Conservation (phyloP, 2,329 filamentous ascomycete genomes). For the Daldinia sp. region DNA sequence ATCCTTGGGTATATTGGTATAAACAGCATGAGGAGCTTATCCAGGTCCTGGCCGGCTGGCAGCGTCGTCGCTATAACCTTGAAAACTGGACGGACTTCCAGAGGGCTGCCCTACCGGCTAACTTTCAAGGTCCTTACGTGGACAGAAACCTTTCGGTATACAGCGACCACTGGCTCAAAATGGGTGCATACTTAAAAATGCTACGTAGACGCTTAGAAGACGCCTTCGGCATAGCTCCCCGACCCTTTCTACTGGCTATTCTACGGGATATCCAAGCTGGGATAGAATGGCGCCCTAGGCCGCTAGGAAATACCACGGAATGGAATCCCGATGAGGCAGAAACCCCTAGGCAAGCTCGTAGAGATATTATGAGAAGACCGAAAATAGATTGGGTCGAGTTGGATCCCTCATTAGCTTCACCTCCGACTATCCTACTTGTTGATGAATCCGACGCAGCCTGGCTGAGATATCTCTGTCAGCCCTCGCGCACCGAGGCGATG, state of each 20-base stretch:
- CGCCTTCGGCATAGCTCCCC: slow-evolving; percentile 43
- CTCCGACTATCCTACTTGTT: slow-evolving; percentile 20
- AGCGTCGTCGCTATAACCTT: slow-evolving; percentile 44
- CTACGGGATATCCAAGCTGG: slow-evolving; percentile 48
- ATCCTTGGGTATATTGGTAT: slow-evolving; percentile 50
- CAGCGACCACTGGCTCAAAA: slow-evolving; percentile 50
- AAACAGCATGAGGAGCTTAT: slow-evolving; percentile 44
- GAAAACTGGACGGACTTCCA: slow-evolving; percentile 41
- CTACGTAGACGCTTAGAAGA: slow-evolving; percentile 35
- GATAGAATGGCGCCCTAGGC: slow-evolving; percentile 15
- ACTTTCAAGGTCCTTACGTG: slow-evolving; percentile 51
- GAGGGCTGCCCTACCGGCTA: slow-evolving; percentile 46
- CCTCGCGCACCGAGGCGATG: slow-evolving; percentile 48
- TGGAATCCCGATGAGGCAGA: slow-evolving; percentile 3
- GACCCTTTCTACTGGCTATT: slow-evolving; percentile 46
- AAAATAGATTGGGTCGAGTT: slow-evolving; percentile 14
- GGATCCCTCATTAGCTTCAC: background rate
- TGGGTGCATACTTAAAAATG: slow-evolving; percentile 49
- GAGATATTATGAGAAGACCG: slow-evolving; percentile 41
- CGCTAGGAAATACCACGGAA: background rate
- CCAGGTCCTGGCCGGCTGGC: slow-evolving; percentile 42
- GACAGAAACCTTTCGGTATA: slow-evolving; percentile 46
- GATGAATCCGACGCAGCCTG: slow-evolving; percentile 48
- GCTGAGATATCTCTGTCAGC: slow-evolving; percentile 47
- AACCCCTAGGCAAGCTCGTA: slow-evolving; percentile 14